Conservation (phyloP, 164 flowering plant species). For the Echeveria elegans region DNA sequence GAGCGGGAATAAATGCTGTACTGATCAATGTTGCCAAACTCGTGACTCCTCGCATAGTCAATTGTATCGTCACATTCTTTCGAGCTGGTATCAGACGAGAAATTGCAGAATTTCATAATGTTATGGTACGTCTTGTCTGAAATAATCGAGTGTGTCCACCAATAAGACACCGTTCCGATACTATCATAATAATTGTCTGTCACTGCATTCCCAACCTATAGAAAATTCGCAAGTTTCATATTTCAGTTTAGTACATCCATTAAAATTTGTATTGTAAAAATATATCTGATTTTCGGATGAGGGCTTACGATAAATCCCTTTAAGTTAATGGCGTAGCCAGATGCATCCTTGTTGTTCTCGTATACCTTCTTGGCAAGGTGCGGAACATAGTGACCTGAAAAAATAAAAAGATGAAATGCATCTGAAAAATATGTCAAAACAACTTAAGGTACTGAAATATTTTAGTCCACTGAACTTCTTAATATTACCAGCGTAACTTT, state of each 20-base stretch:
- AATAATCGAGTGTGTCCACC: slow-evolving; percentile 54
- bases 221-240: background rate
- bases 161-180: slow-evolving; percentile 9
- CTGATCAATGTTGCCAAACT: slow-evolving; percentile 77
- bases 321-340: slow-evolving; percentile 51
- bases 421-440: background rate
- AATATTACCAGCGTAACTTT: slow-evolving; percentile 98
- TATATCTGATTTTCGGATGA: background rate
- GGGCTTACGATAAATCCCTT: slow-evolving; percentile 74
- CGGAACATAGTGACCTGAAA: slow-evolving; percentile 79
- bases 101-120: slow-evolving; percentile 48
- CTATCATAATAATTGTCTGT: slow-evolving; percentile 11
- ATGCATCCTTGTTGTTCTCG: slow-evolving; percentile 41
- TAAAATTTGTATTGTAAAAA: background rate
- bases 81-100: slow-evolving; percentile 21
- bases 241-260: background rate
- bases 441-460: background rate
- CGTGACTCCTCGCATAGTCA: slow-evolving; percentile 44
- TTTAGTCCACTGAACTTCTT: background rate
- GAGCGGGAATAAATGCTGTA: slow-evolving; percentile 75
- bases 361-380: slow-evolving; percentile 59
- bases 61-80: slow-evolving; percentile 30
- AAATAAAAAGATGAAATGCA: slow-evolving; percentile 7
- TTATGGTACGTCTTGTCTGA: slow-evolving; percentile 57
- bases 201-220: slow-evolving; percentile 10